Evolutionary conservation across 2,329 filamentous ascomycete genomes (phyloP).

Genomic region (Lachnellula arida): DNA sequence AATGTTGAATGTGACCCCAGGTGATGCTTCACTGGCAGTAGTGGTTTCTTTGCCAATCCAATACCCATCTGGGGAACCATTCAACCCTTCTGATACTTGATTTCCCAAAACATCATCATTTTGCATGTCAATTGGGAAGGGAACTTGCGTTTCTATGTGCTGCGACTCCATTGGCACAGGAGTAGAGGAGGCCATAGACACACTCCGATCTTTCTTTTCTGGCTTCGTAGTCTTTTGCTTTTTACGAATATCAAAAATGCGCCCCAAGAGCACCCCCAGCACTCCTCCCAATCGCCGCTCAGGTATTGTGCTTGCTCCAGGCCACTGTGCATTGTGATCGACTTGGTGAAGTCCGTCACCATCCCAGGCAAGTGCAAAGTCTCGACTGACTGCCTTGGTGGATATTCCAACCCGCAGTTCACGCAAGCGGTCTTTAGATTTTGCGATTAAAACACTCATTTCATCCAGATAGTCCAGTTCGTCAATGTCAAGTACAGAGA

Average conservation of each 20-base stretch:
- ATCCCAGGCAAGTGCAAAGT: slow-evolving; percentile 61
- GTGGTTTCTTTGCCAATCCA: slow-evolving; percentile 15
- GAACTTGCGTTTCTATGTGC: slow-evolving; percentile 6
- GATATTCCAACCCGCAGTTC: slow-evolving; percentile 74
- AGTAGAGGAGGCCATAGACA: slow-evolving; percentile 14
- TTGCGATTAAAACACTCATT: slow-evolving; percentile 71
- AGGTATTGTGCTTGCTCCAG: slow-evolving; percentile 52
- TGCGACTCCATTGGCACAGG: slow-evolving; percentile 10
- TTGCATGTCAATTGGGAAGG: slow-evolving; percentile 10
- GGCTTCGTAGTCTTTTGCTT: slow-evolving; percentile 23
- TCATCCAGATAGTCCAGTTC: slow-evolving; percentile 80
- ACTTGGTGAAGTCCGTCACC: slow-evolving; percentile 58
- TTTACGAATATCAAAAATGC: slow-evolving; percentile 56
- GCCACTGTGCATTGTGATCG: slow-evolving; percentile 53
- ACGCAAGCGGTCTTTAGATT: slow-evolving; percentile 59
- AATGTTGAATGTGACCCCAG: slow-evolving; percentile 13
- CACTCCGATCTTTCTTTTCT: slow-evolving; percentile 21
- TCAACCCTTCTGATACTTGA: slow-evolving; percentile 10
- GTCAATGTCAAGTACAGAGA: slow-evolving; percentile 77
- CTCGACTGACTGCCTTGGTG: slow-evolving; percentile 37
- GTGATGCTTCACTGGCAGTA: slow-evolving; percentile 8
- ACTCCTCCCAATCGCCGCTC: slow-evolving; percentile 63
- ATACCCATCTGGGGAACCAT: slow-evolving; percentile 9
- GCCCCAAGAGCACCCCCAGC: slow-evolving; percentile 62
- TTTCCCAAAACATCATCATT: slow-evolving; percentile 13